These are phyloP conservation scores for Talaromyces sp. DNA, from an alignment of 2,329 filamentous ascomycete species.

Conservation along the genomic window DNA sequence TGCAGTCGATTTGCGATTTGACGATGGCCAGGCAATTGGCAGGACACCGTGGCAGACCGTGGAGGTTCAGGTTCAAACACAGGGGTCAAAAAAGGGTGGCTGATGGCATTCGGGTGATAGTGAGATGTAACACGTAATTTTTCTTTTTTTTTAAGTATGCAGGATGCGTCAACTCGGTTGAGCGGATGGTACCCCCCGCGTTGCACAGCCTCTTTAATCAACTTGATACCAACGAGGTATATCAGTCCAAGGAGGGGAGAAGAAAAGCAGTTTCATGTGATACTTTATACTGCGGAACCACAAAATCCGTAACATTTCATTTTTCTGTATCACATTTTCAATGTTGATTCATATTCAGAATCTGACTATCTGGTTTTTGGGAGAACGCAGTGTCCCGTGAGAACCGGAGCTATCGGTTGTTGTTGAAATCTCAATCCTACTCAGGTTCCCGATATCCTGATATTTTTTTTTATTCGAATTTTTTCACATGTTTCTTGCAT, in stretches of 20 bases:
- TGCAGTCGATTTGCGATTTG: constrained; percentile 6
- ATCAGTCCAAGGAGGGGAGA: neutral
- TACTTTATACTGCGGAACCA: neutral
- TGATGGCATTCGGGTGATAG: neutral
- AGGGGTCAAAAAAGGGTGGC: neutral
- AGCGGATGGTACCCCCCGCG: neutral
- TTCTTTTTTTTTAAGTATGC: neutral
- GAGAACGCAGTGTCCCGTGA: neutral
- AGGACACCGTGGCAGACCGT: constrained; percentile 6
- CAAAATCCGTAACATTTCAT: neutral
- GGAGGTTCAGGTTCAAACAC: constrained; percentile 4
- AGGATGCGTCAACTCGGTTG: neutral
- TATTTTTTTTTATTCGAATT: too few species aligned
- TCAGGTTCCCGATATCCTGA: neutral
- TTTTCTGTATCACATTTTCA: neutral
- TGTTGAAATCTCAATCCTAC: neutral
- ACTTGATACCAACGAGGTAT: neutral
- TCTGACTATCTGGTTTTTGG: neutral
- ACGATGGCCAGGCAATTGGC: constrained; percentile 1
- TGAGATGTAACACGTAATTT: neutral
- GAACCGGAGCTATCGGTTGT: neutral
- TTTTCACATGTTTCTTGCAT: neutral
- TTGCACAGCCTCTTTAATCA: neutral
- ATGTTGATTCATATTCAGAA: neutral
- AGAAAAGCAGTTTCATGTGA: neutral